Evolutionary conservation across 257 asterid species (phyloP).

Genomic region (Penstemon eatonii): DNA sequence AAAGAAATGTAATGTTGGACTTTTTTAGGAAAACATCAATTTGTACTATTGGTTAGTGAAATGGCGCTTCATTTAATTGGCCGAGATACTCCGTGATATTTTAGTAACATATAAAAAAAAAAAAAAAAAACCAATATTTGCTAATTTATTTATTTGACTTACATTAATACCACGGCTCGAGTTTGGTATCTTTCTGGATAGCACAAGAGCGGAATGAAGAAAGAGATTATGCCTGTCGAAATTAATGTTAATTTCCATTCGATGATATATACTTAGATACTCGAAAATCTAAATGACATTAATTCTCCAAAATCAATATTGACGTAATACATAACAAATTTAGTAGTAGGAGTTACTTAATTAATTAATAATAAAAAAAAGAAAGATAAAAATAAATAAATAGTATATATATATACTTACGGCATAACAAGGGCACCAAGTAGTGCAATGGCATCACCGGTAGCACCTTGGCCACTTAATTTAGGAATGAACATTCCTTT

Average conservation of each 20-base stretch:
- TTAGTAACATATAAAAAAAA: too few species aligned
- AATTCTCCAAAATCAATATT: background rate
- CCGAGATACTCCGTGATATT: too few species aligned
- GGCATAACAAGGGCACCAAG: conserved; percentile 97
- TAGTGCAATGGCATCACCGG: conserved; percentile 81
- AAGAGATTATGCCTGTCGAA: conserved; percentile 76
- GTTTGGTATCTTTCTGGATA: conserved; percentile 71
- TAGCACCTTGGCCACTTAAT: conserved; percentile 71
- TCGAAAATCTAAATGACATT: background rate
- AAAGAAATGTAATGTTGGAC: too few species aligned
- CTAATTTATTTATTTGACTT: conserved; percentile 21
- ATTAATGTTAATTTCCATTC: too few species aligned
- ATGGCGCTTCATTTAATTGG: too few species aligned
- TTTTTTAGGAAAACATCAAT: too few species aligned
- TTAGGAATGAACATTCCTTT: conserved; percentile 85
- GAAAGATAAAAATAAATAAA: too few species aligned
- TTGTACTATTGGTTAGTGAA: too few species aligned
- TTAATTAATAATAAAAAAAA: background rate
- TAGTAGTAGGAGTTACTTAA: background rate
- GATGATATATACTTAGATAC: too few species aligned
- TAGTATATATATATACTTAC: conserved; percentile 37
- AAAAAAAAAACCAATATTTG: too few species aligned
- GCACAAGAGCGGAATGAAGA: conserved; percentile 92
- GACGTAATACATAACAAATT: too few species aligned
- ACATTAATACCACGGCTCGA: conserved; percentile 82